phyloP scores from a whole-genome alignment of 2,329 filamentous ascomycete genomes.

The Talaromyces atroroseus region DNA sequence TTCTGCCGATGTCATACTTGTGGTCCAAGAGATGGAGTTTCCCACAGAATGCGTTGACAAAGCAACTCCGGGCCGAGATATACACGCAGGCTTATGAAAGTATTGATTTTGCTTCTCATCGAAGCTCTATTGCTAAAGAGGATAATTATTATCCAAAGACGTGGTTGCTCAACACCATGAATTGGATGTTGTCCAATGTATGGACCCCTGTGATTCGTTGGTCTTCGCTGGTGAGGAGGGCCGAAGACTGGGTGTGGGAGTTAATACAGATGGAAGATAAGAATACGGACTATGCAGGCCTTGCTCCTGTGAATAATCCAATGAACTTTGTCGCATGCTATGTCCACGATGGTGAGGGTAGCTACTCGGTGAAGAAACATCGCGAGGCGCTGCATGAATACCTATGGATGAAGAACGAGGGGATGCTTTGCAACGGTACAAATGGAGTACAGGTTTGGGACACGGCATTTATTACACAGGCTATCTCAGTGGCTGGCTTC shows the following conservation, averaged over 20 bases:
- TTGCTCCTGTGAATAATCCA: constrained; percentile 83
- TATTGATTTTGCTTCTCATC: constrained; percentile 70
- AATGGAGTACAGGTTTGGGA: constrained; percentile 99
- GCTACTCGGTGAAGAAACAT: constrained; percentile 66
- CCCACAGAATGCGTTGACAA: constrained; percentile 68
- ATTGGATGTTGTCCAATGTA: constrained; percentile 71
- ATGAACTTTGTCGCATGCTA: constrained; percentile 89
- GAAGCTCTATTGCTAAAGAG: constrained; percentile 70
- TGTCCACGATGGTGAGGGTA: constrained; percentile 72
- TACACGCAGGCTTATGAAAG: constrained; percentile 71
- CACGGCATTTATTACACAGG: constrained; percentile 83
- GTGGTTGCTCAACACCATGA: constrained; percentile 71
- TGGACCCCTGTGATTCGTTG: constrained; percentile 74
- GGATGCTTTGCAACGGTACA: constrained; percentile 91
- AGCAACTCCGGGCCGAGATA: constrained; percentile 70
- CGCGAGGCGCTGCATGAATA: constrained; percentile 78
- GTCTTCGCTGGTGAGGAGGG: constrained; percentile 59
- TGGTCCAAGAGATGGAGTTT: constrained; percentile 79
- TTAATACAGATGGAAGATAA: constrained; percentile 86
- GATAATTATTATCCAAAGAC: constrained; percentile 96
- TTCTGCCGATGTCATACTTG: constrained; percentile 82
- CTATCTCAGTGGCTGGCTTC: constrained; percentile 71
- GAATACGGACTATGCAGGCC: constrained; percentile 79
- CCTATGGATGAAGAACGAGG: constrained; percentile 85
- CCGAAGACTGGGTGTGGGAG: constrained; percentile 75